phyloP scores from a whole-genome alignment of 1,139 yeast genomes.

The Suhomyces chickasaworum region DNA sequence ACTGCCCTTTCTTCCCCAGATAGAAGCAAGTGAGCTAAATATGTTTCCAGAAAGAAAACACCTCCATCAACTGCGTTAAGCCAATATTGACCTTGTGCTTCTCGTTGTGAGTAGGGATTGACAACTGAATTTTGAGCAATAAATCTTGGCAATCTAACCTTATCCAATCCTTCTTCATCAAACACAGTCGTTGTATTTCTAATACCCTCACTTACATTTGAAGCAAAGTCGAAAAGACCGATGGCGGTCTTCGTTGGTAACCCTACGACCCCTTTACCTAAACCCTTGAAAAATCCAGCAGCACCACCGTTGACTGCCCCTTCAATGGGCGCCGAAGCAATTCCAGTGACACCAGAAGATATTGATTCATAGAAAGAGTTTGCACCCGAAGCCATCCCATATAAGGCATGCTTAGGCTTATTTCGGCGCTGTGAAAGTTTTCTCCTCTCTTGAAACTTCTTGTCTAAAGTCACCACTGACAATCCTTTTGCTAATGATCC shows the following conservation, averaged over 20 bases:
- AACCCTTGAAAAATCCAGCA: slow-evolving; percentile 86
- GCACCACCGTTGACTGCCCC: slow-evolving; percentile 89
- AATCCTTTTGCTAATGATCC: slow-evolving; percentile 95
- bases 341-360: slow-evolving; percentile 84
- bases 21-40: slow-evolving; percentile 81
- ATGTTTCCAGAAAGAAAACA: slow-evolving; percentile 64
- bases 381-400: slow-evolving; percentile 86
- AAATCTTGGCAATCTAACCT: slow-evolving; percentile 80
- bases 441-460: slow-evolving; percentile 79
- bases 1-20: slow-evolving; percentile 81
- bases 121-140: slow-evolving; percentile 71
- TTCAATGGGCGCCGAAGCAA: slow-evolving; percentile 87
- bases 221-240: slow-evolving; percentile 90
- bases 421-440: slow-evolving; percentile 73
- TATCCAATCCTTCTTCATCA: slow-evolving; percentile 76
- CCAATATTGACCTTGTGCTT: slow-evolving; percentile 95
- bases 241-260: slow-evolving; percentile 96
- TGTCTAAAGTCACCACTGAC: slow-evolving; percentile 87
- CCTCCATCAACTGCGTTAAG: slow-evolving; percentile 84
- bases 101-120: slow-evolving; percentile 74
- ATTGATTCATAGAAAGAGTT: slow-evolving; percentile 85
- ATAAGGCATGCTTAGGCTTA: slow-evolving; percentile 84
- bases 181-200: slow-evolving; percentile 90
- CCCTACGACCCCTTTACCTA: slow-evolving; percentile 94
- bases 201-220: slow-evolving; percentile 91